phyloP scores from a whole-genome alignment of 176 grass and related monocot species.

The Musa beccarii region DNA sequence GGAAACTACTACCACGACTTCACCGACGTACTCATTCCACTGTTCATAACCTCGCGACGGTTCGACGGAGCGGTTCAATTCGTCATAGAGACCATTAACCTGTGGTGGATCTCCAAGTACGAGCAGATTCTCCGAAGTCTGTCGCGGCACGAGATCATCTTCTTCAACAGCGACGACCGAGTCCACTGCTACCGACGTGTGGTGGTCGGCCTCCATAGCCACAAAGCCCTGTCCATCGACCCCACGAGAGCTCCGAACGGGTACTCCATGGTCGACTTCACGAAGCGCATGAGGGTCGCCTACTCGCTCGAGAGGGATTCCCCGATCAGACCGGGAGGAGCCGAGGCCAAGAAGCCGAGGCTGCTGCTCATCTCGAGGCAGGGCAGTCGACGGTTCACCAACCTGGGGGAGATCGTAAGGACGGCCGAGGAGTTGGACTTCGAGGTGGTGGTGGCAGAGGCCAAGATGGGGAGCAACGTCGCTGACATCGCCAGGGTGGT shows the following conservation, averaged over 20 bases:
- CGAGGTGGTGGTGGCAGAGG: conserved; percentile 35
- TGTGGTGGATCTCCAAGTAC: conserved; percentile 83
- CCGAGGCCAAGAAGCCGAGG: conserved; percentile 32
- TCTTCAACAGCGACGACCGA: conserved; percentile 28
- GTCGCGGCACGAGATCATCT: conserved; percentile 39
- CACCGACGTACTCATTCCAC: conserved; percentile 76
- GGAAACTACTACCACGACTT: conserved; percentile 94
- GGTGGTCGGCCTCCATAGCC: conserved; percentile 38
- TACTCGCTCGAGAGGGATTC: conserved; percentile 39
- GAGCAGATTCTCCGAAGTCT: conserved; percentile 31
- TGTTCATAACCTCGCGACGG: conserved; percentile 65
- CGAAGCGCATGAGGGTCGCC: conserved; percentile 33
- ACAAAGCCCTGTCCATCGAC: conserved; percentile 53
- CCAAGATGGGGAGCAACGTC: conserved; percentile 30
- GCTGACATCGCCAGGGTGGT: conserved; percentile 34
- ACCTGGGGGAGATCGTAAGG: conserved; percentile 33
- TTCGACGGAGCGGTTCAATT: conserved; percentile 66
- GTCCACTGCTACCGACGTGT: conserved; percentile 46
- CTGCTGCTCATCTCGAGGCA: conserved; percentile 44
- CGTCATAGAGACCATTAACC: conserved; percentile 37
- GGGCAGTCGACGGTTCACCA: conserved; percentile 45
- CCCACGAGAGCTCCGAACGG: conserved; percentile 30
- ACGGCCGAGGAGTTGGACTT: conserved; percentile 49
- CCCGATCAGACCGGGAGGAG: background rate
- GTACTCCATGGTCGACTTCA: conserved; percentile 64